Base-by-base conservation (phyloP, 1,139 yeast genomes). In the Scheffersomyces illinoinensis region DNA sequence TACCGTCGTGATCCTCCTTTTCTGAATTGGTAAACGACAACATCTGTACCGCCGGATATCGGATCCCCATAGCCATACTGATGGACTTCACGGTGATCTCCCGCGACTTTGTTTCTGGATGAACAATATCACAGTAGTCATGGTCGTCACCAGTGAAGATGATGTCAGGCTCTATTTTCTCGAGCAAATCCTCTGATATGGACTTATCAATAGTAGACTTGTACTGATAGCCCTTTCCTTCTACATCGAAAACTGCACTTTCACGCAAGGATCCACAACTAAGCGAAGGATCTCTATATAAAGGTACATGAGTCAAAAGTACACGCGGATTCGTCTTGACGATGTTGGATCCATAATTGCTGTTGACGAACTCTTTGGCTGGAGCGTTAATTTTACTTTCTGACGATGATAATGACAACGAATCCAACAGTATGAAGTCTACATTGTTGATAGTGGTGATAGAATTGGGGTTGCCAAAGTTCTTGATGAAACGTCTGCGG, bases 21-120 rank as follows among this genome's bases (percentile, higher is more conserved):
- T 69, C 67, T 63, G 66, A 54, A 39, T 67, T 68, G 1, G 65
- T 54, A 63, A 77, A 74, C 0, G 85, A 70, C 8, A 85, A 67
- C 52, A 85, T 64, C 64, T 85, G 86, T 3, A 85, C 85, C 0
- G 86, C 88, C 0, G 89, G 89, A 53, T 72, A 71, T 56, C 71
- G 67, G 47, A 83, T 82, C 1, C 88, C 88, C 88, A 84, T 85
- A 26, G 88, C 88, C 86, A 85, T 82, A 53, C 86, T 81, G 10
- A 85, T 79, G 24, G 87, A 82, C 65, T 85, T 85, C 47, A 85
- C 86, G 39, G 86, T 84, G 58, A 84, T 73, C 64, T 84, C 87
- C 46, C 82, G 67, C 2, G 66, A 52, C 2, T 53, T 17, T 2
- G 68, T 62, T 12, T 58, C 62, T 2, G 47, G 57, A 65, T 84